These are phyloP conservation scores for Azolla pinnata DNA, from an alignment of 75 land plant species.

Conservation along the genomic window DNA sequence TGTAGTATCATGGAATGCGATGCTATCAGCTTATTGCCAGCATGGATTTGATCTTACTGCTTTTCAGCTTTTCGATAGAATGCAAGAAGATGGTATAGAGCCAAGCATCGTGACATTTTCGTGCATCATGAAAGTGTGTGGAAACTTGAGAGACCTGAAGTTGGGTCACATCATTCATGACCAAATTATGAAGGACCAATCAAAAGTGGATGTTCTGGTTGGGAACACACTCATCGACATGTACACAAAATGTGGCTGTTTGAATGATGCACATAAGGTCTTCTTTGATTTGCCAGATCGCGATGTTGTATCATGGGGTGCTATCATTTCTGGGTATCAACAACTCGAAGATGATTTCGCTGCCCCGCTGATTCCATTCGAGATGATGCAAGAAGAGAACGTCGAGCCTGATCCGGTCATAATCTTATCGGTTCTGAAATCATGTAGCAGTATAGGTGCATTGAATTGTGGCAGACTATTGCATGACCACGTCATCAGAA, in stretches of 20 bases:
- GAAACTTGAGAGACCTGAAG: slow-evolving; percentile 7
- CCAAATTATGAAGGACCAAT: slow-evolving; percentile 21
- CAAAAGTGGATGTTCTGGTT: neutral
- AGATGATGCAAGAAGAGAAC: neutral
- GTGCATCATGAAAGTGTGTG: slow-evolving; percentile 47
- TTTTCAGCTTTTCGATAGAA: neutral
- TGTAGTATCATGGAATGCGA: slow-evolving; percentile 12
- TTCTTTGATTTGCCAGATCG: neutral
- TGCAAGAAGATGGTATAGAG: neutral
- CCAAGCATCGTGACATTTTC: slow-evolving; percentile 27
- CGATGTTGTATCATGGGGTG: slow-evolving; percentile 6
- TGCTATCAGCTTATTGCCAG: slow-evolving; percentile 3
- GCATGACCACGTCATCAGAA: neutral
- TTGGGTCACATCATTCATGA: slow-evolving; percentile 36
- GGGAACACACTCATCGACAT: slow-evolving; percentile 11
- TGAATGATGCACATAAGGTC: slow-evolving; percentile 5
- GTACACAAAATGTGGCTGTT: slow-evolving; percentile 14
- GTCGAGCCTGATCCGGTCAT: neutral
- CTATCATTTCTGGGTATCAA: slow-evolving; percentile 12
- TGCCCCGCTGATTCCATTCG: too few species aligned
- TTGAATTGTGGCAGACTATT: neutral
- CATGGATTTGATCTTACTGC: neutral
- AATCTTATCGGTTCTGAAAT: neutral
- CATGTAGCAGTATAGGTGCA: neutral
- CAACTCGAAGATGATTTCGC: slow-evolving; percentile 6